A percentile compares a stretch with the other conserved stretches of the same genome.
Evolutionary conservation across 345 rosid species (phyloP).

Genomic region (Heritiera littoralis): DNA sequence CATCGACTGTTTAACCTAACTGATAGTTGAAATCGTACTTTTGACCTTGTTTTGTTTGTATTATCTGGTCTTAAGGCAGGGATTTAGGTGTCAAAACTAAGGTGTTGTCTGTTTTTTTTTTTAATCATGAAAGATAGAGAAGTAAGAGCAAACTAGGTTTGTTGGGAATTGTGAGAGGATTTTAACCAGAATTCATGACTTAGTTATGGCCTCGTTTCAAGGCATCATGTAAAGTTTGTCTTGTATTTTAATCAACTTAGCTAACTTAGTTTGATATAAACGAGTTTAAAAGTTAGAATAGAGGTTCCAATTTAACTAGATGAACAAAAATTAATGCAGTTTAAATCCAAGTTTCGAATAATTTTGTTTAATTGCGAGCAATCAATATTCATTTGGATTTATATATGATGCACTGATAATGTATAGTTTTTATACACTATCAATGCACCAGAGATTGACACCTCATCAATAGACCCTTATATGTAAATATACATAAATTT

Average conservation of each 20-base stretch:
- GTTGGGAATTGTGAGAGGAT: conserved; percentile 2
- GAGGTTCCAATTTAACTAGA: too few relatives aligned
- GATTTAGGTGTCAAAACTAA: not conserved
- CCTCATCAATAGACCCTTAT: too few relatives aligned
- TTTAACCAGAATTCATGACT: not conserved
- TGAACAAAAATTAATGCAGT: too few relatives aligned
- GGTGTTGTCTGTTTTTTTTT: not conserved
- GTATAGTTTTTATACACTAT: too few relatives aligned
- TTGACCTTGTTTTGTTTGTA: not conserved
- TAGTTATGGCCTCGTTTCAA: not conserved
- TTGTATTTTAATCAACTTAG: not conserved
- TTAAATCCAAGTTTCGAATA: not conserved
- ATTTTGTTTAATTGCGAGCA: too few relatives aligned
- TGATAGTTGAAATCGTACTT: not conserved
- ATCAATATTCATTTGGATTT: too few relatives aligned
- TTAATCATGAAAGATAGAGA: not conserved
- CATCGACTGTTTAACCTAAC: not conserved
- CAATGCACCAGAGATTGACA: too few relatives aligned
- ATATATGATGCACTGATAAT: too few relatives aligned
- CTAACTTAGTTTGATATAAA: not conserved
- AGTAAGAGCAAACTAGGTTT: not conserved
- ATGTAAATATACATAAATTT: too few relatives aligned
- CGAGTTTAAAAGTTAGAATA: not conserved
- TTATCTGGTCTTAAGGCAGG: not conserved
- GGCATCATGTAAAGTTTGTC: not conserved